These are phyloP conservation scores for Kodamaea kakaduensis DNA, from an alignment of 805 yeast species.

Conservation along the genomic window DNA sequence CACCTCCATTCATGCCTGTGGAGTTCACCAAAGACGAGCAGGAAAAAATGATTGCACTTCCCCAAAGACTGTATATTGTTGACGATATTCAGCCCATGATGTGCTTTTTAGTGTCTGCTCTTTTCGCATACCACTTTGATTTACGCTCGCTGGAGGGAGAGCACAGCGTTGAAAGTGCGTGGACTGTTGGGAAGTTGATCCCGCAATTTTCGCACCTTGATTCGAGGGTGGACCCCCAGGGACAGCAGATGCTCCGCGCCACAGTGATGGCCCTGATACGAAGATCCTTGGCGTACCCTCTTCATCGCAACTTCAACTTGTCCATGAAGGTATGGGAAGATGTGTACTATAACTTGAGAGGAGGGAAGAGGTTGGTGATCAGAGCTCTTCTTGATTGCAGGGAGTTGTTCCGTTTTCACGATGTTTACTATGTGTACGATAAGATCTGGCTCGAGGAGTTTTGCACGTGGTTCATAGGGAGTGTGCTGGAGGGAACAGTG, in stretches of 20 bases:
- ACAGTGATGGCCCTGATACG: conserved; percentile 60
- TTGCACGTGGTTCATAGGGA: conserved; percentile 66
- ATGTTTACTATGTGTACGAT: conserved; percentile 79
- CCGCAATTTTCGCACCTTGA: conserved; percentile 80
- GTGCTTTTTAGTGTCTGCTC: conserved; percentile 56
- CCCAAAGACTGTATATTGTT: conserved; percentile 56
- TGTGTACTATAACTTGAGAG: conserved; percentile 56
- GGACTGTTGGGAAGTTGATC: conserved; percentile 85
- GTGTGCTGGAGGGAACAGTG: conserved; percentile 56
- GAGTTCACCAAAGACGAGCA: conserved; percentile 60
- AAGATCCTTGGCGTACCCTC: conserved; percentile 75
- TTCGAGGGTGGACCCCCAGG: conserved; percentile 40
- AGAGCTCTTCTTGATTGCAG: conserved; percentile 56
- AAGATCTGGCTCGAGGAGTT: conserved; percentile 73
- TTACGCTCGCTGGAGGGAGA: conserved; percentile 67
- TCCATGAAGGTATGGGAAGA: conserved; percentile 68
- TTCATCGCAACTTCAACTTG: conserved; percentile 67
- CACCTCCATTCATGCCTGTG: conserved; percentile 38
- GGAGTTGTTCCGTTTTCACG: conserved; percentile 78
- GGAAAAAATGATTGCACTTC: conserved; percentile 64
- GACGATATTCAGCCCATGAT: conserved; percentile 50
- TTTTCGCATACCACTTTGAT: conserved; percentile 77
- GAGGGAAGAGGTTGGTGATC: conserved; percentile 66
- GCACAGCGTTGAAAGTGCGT: conserved; percentile 79
- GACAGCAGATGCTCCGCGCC: conserved; percentile 42